Evolutionary conservation across 1,139 yeast genomes (phyloP), one percentile per base, ranked within the genome.

Genomic region (Meyerozyma carpophila): DNA sequence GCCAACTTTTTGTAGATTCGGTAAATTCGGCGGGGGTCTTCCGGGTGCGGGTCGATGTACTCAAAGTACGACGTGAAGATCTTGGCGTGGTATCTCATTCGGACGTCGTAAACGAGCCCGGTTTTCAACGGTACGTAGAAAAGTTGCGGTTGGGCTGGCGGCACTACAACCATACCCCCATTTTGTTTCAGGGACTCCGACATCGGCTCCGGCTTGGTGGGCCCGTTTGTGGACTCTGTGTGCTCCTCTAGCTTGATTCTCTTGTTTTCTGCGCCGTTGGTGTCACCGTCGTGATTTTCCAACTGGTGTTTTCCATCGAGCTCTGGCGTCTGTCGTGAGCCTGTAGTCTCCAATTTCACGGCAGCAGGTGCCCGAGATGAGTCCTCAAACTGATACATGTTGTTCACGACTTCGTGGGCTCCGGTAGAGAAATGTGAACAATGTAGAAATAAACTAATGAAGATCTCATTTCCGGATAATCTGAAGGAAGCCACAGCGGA

Each of bases 41-140:
- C 99, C 4, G 99, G 99, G 61, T 94, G 99, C 3, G 98, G 98
- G 59, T 94, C 98, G 42, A 91, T 89, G 63, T 93, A 93, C 61
- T 91, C 97, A 55, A 81, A 87, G 52, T 93, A 89, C 5, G 95
- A 85, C 3, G 96, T 88, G 63, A 87, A 91, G 45, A 93, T 84
- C 60, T 90, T 89, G 36, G 97, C 96, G 60, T 94, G 99, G 63
- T 91, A 93, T 49, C 98, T 75, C 98, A 94, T 93, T 48, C 98
- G 76, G 18, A 91, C 97, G 60, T 94, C 98, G 63, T 94, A 94
- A 48, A 95, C 94, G 18, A 94, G 70, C 0, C 98, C 99, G 0
- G 98, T 91, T 61, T 89, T 90, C 53, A 87, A 67, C 4, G 89
- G 89, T 16, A 79, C 75, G 59, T 88, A 86, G 44, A 75, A 68